phyloP scores from a whole-genome alignment of 192 early-diverging fungal genomes.

The Coemansia sp. region DNA sequence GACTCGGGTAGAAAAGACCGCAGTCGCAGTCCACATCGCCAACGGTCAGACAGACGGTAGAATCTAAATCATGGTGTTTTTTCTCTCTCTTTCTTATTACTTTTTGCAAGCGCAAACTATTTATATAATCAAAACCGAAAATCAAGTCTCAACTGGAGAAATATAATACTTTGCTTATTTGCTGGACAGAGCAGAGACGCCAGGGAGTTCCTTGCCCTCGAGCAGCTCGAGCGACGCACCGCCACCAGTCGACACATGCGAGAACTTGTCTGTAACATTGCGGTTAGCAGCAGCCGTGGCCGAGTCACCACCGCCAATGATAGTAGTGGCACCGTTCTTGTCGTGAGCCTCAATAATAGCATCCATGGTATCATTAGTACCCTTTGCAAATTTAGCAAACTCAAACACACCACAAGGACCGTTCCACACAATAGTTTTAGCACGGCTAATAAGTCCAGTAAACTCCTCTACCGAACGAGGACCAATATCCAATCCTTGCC shows the following conservation, averaged over 20 bases:
- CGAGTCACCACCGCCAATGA: constrained; percentile 97
- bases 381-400: constrained; percentile 86
- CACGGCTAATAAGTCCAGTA: constrained; percentile 60
- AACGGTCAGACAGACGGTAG: not conserved
- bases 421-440: constrained; percentile 99
- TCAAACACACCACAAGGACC: constrained; percentile 98
- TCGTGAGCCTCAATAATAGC: constrained; percentile 83
- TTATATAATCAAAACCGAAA: not conserved
- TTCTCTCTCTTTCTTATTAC: too few relatives aligned
- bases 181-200: constrained; percentile 69
- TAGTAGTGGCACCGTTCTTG: constrained; percentile 77
- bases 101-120: too few relatives aligned
- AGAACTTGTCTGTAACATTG: constrained; percentile 77
- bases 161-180: constrained; percentile 23
- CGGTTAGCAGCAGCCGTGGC: constrained; percentile 95
- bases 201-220: constrained; percentile 90
- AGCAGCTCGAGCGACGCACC: constrained; percentile 95
- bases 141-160: not conserved
- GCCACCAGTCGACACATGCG: constrained; percentile 94
- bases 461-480: constrained; percentile 76
- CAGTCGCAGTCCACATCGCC: constrained; percentile 10
- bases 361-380: constrained; percentile 82
- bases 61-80: not conserved
- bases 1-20: not conserved
- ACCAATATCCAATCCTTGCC: constrained; percentile 92